Evolutionary conservation across 305 asterid genomes (phyloP).

Genomic region (Solanum aculeatissimum): DNA sequence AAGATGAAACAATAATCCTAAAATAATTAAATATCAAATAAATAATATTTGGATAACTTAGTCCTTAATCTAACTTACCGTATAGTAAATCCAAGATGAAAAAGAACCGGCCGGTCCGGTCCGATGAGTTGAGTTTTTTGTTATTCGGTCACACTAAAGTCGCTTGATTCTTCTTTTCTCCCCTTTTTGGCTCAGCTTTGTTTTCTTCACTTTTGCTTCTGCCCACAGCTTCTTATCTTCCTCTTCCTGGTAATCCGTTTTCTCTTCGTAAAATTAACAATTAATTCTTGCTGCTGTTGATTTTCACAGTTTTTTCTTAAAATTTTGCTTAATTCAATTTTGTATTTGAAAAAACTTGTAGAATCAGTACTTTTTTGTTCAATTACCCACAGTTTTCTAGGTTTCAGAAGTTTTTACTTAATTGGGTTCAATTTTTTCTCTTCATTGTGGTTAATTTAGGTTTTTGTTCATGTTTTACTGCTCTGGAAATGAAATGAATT

Average conservation of each 20-base stretch:
- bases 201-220: conserved; percentile 8
- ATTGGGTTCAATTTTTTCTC: neutral
- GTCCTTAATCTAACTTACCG: too few species aligned
- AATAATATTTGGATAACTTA: too few species aligned
- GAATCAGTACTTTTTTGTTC: neutral
- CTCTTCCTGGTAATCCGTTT: neutral
- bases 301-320: neutral
- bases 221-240: conserved; percentile 36
- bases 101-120: neutral
- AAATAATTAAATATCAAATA: too few species aligned
- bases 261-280: neutral
- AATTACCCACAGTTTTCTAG: neutral
- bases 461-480: neutral
- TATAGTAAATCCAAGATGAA: neutral
- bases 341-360: neutral
- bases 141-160: conserved; percentile 4
- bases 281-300: neutral
- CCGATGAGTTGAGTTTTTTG: conserved; percentile 19
- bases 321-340: neutral
- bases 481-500: neutral
- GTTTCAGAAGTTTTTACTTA: neutral
- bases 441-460: neutral
- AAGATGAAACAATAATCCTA: too few species aligned
- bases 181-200: conserved; percentile 10
- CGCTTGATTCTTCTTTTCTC: conserved; percentile 7